Conservation (phyloP, 179 eudicot species). For the Spergularia azorica region DNA sequence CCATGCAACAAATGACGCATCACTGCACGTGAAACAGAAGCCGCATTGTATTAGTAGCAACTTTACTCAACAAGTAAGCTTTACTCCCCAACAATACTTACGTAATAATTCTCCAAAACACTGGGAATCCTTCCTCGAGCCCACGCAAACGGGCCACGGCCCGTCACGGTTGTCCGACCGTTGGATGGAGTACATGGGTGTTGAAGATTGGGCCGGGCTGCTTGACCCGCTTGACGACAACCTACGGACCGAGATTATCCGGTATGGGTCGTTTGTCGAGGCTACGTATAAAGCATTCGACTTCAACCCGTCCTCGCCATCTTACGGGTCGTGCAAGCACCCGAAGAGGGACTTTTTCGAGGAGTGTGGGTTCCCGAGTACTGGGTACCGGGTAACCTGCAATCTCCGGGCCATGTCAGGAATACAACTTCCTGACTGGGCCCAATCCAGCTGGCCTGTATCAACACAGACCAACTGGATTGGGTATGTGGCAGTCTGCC, state of each 20-base stretch:
- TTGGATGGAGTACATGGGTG: slow-evolving; percentile 88
- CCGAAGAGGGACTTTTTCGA: slow-evolving; percentile 32
- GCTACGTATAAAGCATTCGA: slow-evolving; percentile 71
- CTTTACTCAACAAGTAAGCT: slow-evolving; percentile 20
- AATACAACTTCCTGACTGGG: slow-evolving; percentile 73
- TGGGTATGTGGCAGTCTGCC: slow-evolving; percentile 81
- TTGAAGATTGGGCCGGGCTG: slow-evolving; percentile 70
- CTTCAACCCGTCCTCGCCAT: slow-evolving; percentile 37
- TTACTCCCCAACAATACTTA: not conserved
- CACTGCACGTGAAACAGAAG: slow-evolving; percentile 17
- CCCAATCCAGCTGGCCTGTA: slow-evolving; percentile 40
- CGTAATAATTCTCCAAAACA: not conserved
- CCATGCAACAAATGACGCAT: not conserved
- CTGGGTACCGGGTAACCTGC: slow-evolving; percentile 55
- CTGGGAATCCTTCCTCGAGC: slow-evolving; percentile 9
- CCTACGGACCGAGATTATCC: slow-evolving; percentile 72
- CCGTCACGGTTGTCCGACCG: slow-evolving; percentile 37
- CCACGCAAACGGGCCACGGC: not conserved
- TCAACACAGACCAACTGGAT: slow-evolving; percentile 59
- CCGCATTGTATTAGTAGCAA: slow-evolving; percentile 10
- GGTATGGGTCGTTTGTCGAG: slow-evolving; percentile 83
- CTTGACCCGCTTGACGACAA: slow-evolving; percentile 85
- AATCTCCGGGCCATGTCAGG: slow-evolving; percentile 84
- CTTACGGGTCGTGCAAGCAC: slow-evolving; percentile 58
- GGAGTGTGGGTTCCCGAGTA: slow-evolving; percentile 42